A percentile compares a stretch with the other conserved stretches of the same genome.
Evolutionary conservation across 2,329 filamentous ascomycete genomes (phyloP).

Genomic region (Metarhizium album): DNA sequence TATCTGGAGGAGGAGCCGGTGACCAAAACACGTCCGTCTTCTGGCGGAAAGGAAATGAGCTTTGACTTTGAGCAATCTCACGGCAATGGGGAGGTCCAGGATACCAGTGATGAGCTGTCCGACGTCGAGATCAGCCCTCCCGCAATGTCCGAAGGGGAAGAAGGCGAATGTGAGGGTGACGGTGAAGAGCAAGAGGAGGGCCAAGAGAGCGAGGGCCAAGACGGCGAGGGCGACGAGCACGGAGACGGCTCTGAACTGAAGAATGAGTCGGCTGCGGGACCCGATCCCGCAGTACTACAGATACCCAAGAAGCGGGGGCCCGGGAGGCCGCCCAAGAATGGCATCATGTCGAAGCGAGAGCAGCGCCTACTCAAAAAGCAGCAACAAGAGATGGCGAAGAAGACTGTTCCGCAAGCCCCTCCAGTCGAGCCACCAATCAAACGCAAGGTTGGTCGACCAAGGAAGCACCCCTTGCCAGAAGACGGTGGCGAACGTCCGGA

Average conservation of each 20-base stretch:
- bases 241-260: constrained; percentile 12
- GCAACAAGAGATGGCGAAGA: constrained; percentile 36
- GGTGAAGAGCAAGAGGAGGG: constrained; percentile 12
- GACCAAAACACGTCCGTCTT: constrained; percentile 37
- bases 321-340: constrained; percentile 73
- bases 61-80: constrained; percentile 59
- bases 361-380: constrained; percentile 52
- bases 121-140: constrained; percentile 30
- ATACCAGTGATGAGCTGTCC: constrained; percentile 44
- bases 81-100: constrained; percentile 43
- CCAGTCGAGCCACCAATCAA: constrained; percentile 43
- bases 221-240: constrained; percentile 14
- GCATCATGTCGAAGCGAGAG: constrained; percentile 72
- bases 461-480: constrained; percentile 52
- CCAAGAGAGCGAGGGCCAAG: constrained; percentile 12
- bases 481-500: constrained; percentile 42
- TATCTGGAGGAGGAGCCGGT: constrained; percentile 36
- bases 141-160: constrained; percentile 30
- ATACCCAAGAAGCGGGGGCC: constrained; percentile 62
- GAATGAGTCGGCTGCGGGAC: constrained; percentile 18
- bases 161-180: constrained; percentile 16
- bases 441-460: constrained; percentile 53
- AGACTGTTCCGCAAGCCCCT: constrained; percentile 36
- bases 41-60: constrained; percentile 59
- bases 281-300: constrained; percentile 27